Conservation (phyloP, 371 early-diverging fungal species). For the Apophysomyces trapeziformis region DNA sequence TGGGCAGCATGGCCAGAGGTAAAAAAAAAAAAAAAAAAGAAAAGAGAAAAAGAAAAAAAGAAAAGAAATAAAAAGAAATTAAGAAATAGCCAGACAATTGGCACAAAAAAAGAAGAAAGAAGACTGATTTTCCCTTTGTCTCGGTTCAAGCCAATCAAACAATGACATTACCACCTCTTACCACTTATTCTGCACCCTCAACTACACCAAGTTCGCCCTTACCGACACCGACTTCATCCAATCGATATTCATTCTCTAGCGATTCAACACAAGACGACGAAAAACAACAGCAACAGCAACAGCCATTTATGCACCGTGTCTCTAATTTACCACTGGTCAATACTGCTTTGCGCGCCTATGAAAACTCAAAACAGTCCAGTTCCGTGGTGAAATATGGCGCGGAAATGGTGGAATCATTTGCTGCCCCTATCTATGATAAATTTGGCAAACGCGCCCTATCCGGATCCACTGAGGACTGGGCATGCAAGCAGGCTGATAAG, state of each 20-base stretch:
- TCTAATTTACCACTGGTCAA: conserved; percentile 81
- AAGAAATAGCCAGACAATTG: too few species aligned
- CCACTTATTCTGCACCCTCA: conserved; percentile 31
- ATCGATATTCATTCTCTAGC: conserved; percentile 31
- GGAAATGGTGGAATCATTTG: conserved; percentile 80
- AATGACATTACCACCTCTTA: conserved; percentile 23
- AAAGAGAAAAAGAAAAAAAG: not conserved
- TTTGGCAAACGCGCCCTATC: conserved; percentile 31
- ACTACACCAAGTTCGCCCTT: conserved; percentile 34
- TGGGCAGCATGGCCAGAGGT: conserved; percentile 59
- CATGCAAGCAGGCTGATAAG: conserved; percentile 17
- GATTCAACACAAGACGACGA: conserved; percentile 13
- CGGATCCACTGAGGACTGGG: conserved; percentile 18
- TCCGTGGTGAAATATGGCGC: conserved; percentile 65
- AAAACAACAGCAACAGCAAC: conserved; percentile 12
- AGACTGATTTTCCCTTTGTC: conserved; percentile 7
- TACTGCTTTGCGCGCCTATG: conserved; percentile 77
- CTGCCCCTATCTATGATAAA: conserved; percentile 49
- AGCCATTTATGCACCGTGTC: conserved; percentile 71
- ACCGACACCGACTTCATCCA: conserved; percentile 30
- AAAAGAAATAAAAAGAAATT: too few species aligned
- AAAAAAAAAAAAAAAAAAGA: conserved; percentile 13
- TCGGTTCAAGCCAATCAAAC: conserved; percentile 19
- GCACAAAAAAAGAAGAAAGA: not conserved
- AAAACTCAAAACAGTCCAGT: conserved; percentile 73